Evolutionary conservation across 257 asterid species (phyloP).

Genomic region (Solanum chiquidenum): DNA sequence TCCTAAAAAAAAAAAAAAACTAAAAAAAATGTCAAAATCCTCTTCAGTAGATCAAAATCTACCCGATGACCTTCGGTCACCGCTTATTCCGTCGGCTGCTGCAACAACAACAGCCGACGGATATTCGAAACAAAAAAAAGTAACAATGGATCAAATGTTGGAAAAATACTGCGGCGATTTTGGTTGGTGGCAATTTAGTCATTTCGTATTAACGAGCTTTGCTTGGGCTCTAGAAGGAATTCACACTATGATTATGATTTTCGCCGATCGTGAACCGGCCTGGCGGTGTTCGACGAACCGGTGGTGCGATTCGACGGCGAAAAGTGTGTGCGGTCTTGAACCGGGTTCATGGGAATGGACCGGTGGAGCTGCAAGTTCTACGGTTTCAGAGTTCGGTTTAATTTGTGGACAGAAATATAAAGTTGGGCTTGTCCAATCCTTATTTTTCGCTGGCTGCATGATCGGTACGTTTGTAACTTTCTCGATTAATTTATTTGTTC

Average conservation of each 20-base stretch:
- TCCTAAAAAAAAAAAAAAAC: background rate
- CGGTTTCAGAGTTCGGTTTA: conserved; percentile 73
- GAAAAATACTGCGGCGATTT: conserved; percentile 69
- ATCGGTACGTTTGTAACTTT: conserved; percentile 38
- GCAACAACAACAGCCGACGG: background rate
- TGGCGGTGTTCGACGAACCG: conserved; percentile 37
- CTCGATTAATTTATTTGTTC: no score
- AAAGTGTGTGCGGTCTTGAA: conserved; percentile 44
- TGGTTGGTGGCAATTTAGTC: conserved; percentile 75
- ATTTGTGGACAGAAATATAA: conserved; percentile 63
- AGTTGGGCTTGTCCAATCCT: conserved; percentile 77
- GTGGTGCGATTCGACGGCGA: conserved; percentile 21
- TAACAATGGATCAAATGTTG: conserved; percentile 65
- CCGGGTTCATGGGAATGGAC: conserved; percentile 76
- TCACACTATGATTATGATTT: conserved; percentile 83
- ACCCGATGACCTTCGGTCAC: conserved; percentile 15
- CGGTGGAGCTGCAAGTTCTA: conserved; percentile 49
- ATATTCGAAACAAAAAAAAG: conserved; percentile 10
- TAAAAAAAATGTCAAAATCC: conserved; percentile 9
- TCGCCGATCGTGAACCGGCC: conserved; percentile 71
- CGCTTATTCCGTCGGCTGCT: conserved; percentile 14
- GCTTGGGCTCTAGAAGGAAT: conserved; percentile 89
- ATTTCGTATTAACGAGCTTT: conserved; percentile 55
- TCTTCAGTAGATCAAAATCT: background rate
- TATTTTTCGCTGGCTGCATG: conserved; percentile 82